Percentiles rank a stretch among this genome's conserved stretches.
Conservation (phyloP, 2,329 filamentous ascomycete species). For the Neocucurbitaria cava region DNA sequence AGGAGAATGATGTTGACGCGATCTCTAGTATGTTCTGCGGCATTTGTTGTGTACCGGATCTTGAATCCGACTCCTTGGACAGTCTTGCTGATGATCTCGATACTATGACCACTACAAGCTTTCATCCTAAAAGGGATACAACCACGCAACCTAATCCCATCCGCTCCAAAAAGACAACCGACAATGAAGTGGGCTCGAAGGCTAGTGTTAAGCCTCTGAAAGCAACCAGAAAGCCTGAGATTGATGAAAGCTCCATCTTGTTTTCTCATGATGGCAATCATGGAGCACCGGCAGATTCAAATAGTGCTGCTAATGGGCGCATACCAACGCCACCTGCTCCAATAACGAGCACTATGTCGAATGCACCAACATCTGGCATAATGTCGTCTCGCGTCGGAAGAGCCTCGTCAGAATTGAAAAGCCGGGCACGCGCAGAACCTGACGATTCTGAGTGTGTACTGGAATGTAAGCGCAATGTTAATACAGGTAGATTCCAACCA, state of each 20-base stretch:
- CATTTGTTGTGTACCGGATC: constrained; percentile 14
- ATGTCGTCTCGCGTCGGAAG: too few species aligned
- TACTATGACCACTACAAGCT: background rate
- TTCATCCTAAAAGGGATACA: background rate
- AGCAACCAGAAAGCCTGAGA: background rate
- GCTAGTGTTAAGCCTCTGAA: background rate
- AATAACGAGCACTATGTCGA: too few species aligned
- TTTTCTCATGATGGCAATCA: background rate
- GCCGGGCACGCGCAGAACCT: too few species aligned
- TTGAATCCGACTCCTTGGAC: constrained; percentile 2
- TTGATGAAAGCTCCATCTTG: too few species aligned
- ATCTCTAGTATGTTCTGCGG: constrained; percentile 10
- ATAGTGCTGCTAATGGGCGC: background rate
- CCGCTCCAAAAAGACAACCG: background rate
- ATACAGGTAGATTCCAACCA: background rate
- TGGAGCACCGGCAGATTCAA: background rate
- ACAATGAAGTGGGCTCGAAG: background rate
- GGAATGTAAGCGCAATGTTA: background rate
- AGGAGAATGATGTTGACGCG: background rate
- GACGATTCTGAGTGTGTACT: too few species aligned
- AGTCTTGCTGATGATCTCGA: constrained; percentile 3
- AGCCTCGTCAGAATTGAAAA: too few species aligned
- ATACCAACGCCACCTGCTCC: background rate
- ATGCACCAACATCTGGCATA: too few species aligned
- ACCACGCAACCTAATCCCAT: background rate